phyloP scores from a whole-genome alignment of 257 asterid genomes.

The Primulina huaijiensis region DNA sequence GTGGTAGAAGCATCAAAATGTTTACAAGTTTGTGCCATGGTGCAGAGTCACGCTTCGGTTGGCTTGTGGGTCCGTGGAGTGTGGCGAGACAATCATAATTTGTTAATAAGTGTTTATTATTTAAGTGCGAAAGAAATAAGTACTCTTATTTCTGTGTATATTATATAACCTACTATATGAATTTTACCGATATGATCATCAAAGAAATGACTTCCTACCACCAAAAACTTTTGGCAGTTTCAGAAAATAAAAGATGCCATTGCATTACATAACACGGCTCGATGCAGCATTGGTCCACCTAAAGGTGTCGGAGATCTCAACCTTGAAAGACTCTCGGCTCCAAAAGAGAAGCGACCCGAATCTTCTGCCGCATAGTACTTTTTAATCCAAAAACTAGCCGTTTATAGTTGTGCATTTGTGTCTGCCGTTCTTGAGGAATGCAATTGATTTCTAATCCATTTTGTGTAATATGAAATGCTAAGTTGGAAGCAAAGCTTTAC shows the following conservation, averaged over 20 bases:
- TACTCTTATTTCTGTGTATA: neutral
- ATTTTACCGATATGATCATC: neutral
- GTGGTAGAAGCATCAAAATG: neutral
- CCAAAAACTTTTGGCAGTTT: slow-evolving; percentile 44
- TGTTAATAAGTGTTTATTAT: too few relatives aligned
- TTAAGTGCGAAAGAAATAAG: neutral
- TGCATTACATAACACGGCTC: slow-evolving; percentile 66
- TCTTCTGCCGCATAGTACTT: slow-evolving; percentile 36
- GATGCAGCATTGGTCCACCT: slow-evolving; percentile 94
- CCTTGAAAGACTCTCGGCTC: slow-evolving; percentile 42
- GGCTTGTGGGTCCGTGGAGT: too few relatives aligned
- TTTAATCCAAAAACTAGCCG: slow-evolving; percentile 2
- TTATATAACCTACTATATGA: neutral
- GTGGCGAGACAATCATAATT: too few relatives aligned
- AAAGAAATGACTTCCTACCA: neutral
- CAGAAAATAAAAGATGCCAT: slow-evolving; percentile 88
- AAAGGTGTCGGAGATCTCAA: slow-evolving; percentile 65
- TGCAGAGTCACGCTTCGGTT: too few relatives aligned
- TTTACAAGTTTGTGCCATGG: neutral
- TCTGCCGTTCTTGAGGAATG: slow-evolving; percentile 11
- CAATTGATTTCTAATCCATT: slow-evolving; percentile 15
- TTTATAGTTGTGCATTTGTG: slow-evolving; percentile 16
- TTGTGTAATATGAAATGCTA: slow-evolving; percentile 26
- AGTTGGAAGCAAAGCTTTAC: slow-evolving; percentile 10
- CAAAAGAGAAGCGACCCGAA: slow-evolving; percentile 45